Percentiles rank a stretch among this genome's conserved stretches.
phyloP scores from a whole-genome alignment of 78 protist species.

The Dictyostelium brefeldianum region DNA sequence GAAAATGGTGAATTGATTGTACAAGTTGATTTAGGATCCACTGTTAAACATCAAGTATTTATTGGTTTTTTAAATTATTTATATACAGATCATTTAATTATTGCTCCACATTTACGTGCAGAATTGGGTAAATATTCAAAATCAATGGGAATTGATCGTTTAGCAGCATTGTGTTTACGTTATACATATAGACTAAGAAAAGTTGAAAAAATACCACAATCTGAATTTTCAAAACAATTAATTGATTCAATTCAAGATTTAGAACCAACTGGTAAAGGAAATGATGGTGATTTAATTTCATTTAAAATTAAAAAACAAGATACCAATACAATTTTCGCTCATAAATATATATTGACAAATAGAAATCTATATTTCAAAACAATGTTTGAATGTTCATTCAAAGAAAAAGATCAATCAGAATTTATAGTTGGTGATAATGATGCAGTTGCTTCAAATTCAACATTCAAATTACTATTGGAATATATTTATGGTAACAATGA shows the following conservation, averaged over 20 bases:
- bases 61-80: slow-evolving; percentile 51
- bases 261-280: not conserved
- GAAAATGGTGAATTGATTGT: not conserved
- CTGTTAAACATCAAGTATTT: slow-evolving; percentile 47
- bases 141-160: slow-evolving; percentile 36
- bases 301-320: slow-evolving; percentile 13
- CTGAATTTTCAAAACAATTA: slow-evolving; percentile 30
- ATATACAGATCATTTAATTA: slow-evolving; percentile 77
- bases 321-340: slow-evolving; percentile 1
- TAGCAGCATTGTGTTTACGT: slow-evolving; percentile 25
- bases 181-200: slow-evolving; percentile 35
- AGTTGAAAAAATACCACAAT: slow-evolving; percentile 53
- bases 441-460: slow-evolving; percentile 12
- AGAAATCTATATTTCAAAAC: slow-evolving; percentile 71
- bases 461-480: slow-evolving; percentile 50
- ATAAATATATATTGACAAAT: slow-evolving; percentile 26
- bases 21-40: not conserved
- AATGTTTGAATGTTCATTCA: slow-evolving; percentile 80
- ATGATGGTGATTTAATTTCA: not conserved
- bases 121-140: slow-evolving; percentile 57
- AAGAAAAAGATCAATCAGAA: slow-evolving; percentile 54
- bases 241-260: not conserved
- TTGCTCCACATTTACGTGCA: slow-evolving; percentile 78
- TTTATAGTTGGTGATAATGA: slow-evolving; percentile 46
- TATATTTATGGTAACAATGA: slow-evolving; percentile 77